Evolutionary conservation across 192 early-diverging fungal genomes (phyloP), one percentile per base, ranked within the genome.

Genomic region (Dissophora globulifera): DNA sequence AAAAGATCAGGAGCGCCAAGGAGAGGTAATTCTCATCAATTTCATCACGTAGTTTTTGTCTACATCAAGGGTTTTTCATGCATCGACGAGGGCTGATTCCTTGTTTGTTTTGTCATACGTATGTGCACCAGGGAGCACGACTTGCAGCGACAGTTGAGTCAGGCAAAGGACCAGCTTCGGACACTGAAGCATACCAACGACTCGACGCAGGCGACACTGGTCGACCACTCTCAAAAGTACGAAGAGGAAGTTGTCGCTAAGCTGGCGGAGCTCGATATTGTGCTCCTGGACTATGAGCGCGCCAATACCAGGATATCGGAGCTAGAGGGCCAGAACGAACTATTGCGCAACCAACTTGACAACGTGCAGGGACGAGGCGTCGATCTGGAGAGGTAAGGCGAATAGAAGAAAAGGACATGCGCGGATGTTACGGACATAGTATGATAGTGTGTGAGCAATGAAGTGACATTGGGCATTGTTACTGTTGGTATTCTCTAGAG

Each of bases 221-320:
- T 89, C 23, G 84, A 88, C 48, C 84, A 88, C 42, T 78, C 76
- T 40, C 85, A 87, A 49, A 89, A 89, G 58, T 87, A 88, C 31
- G 94, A 96, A 64, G 89, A 95, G 51, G 89, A 93, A 52, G 87
- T 95, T 45, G 88, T 91, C 3, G 87, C 81, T 11, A 91, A 92
- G 60, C 80, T 94, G 26, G 93, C 92, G 7, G 96, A 96, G 60
- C 78, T 95, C n/a, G 95, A 98, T 64, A 95, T 98, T 48, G 78
- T 95, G 6, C 84, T 90, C 42, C 82, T 89, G 46, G 96, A 98
- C 59, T 80, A 96, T 40, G 95, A 98, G 53, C 87, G 90, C 23
- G 88, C 92, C 17, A 92, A 92, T 47, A 82, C 82, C 33, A 91
- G 86, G 51, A 80, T 91, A 9, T 84, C 85, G 5, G 84, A 89